phyloP scores from a whole-genome alignment of 768 basidiomycete species.

The Myochromella boudieri region DNA sequence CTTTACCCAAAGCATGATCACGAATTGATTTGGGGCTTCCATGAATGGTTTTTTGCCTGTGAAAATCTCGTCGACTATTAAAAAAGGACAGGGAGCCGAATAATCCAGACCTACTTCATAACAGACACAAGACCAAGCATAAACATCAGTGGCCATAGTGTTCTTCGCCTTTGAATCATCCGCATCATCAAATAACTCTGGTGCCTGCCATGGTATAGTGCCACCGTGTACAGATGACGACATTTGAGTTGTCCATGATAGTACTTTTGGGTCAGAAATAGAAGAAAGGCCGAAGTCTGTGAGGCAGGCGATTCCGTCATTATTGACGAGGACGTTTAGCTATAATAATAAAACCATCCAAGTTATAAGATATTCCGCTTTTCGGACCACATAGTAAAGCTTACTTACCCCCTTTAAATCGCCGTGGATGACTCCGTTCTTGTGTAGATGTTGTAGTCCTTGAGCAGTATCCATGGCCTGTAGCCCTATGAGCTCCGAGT shows the following conservation, averaged over 20 bases:
- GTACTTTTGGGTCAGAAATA: not conserved
- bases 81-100: not conserved
- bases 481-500: not conserved
- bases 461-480: constrained; percentile 4
- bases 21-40: not conserved
- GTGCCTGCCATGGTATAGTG: not conserved
- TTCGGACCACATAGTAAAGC: not conserved
- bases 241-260: not conserved
- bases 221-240: not conserved
- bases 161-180: not conserved
- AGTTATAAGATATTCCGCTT: not conserved
- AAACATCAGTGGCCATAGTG: not conserved
- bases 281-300: not conserved
- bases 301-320: constrained; percentile 3
- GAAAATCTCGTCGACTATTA: constrained; percentile 6
- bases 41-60: constrained; percentile 3
- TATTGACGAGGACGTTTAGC: constrained; percentile 14
- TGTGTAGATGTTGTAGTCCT: constrained; percentile 7
- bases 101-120: not conserved
- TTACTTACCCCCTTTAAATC: constrained; percentile 9
- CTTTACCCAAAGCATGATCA: constrained; percentile 1
- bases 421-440: constrained; percentile 4
- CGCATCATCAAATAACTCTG: not conserved
- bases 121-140: not conserved
- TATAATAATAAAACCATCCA: not conserved